Percentiles rank a stretch among this genome's conserved stretches.
These are phyloP conservation scores for Populus deltoides DNA, from an alignment of 345 rosid genomes.

Conservation along the genomic window DNA sequence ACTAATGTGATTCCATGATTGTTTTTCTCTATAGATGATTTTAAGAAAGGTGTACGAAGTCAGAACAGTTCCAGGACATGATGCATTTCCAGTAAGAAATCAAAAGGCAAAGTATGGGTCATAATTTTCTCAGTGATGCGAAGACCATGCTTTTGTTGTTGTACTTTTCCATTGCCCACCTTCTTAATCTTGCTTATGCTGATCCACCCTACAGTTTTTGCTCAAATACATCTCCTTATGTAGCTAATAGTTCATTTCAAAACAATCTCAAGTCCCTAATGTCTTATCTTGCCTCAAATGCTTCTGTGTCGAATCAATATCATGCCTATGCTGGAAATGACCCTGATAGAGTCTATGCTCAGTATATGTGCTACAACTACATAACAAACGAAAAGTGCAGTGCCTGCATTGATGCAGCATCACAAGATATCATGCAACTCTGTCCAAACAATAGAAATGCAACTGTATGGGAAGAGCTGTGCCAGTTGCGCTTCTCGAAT, in stretches of 20 bases:
- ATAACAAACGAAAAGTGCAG: conserved; percentile 7
- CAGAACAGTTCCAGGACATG: too few relatives aligned
- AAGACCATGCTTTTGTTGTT: too few relatives aligned
- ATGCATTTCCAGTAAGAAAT: too few relatives aligned
- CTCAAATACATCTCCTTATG: background rate
- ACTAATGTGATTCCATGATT: too few relatives aligned
- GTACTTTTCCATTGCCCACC: too few relatives aligned
- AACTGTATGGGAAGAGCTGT: conserved; percentile 34
- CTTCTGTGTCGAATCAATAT: conserved; percentile 12
- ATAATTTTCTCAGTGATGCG: too few relatives aligned
- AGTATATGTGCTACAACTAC: conserved; percentile 38
- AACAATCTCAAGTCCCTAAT: conserved; percentile 9
- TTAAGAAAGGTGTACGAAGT: too few relatives aligned
- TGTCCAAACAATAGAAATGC: conserved; percentile 29
- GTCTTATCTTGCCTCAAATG: conserved; percentile 1
- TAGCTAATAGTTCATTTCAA: background rate
- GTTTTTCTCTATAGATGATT: too few relatives aligned
- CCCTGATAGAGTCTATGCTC: conserved; percentile 21
- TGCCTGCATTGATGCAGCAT: conserved; percentile 18
- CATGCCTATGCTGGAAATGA: conserved; percentile 18
- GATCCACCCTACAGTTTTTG: conserved; percentile 18
- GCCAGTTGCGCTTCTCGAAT: conserved; percentile 36
- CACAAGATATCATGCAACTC: conserved; percentile 17
- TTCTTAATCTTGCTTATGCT: background rate
- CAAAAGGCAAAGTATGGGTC: too few relatives aligned